Conservation (phyloP, 805 yeast genomes). For the Barnettozyma pratensis region DNA sequence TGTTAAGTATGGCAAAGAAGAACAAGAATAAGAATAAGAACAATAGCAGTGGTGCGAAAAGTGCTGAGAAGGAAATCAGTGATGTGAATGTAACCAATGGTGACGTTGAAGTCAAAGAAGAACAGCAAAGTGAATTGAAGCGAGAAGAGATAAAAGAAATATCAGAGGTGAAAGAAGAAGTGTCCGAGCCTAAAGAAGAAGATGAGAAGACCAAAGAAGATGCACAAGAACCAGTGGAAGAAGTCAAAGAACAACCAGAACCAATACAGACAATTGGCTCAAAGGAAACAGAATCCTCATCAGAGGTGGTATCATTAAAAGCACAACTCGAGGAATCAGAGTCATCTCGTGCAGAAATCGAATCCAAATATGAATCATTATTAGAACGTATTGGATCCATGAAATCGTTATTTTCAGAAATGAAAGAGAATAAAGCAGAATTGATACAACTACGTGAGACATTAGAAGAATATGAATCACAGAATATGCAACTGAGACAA, state of each 20-base stretch:
- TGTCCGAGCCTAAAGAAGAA: not conserved
- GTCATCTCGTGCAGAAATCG: conserved; percentile 52
- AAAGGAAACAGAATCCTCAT: conserved; percentile 3
- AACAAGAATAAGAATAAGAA: conserved; percentile 12
- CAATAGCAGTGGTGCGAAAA: not conserved
- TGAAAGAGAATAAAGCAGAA: conserved; percentile 66
- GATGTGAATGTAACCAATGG: not conserved
- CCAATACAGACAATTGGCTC: not conserved
- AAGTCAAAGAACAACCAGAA: conserved; percentile 1
- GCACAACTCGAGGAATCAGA: conserved; percentile 31
- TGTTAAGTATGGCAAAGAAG: conserved; percentile 19
- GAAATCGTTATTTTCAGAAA: conserved; percentile 67
- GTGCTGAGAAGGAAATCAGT: conserved; percentile 2
- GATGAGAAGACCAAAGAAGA: not conserved
- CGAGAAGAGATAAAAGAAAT: conserved; percentile 8
- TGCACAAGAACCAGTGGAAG: not conserved
- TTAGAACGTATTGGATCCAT: conserved; percentile 62
- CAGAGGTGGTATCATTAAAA: conserved; percentile 12
- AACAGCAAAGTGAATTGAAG: not conserved
- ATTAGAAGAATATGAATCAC: conserved; percentile 41
- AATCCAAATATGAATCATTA: conserved; percentile 56
- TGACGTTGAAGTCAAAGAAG: not conserved
- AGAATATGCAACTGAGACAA: conserved; percentile 32
- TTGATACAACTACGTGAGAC: conserved; percentile 51
- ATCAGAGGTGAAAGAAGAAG: conserved; percentile 3